Conservation (phyloP, 345 rosid genomes). For the Syzygium grande region DNA sequence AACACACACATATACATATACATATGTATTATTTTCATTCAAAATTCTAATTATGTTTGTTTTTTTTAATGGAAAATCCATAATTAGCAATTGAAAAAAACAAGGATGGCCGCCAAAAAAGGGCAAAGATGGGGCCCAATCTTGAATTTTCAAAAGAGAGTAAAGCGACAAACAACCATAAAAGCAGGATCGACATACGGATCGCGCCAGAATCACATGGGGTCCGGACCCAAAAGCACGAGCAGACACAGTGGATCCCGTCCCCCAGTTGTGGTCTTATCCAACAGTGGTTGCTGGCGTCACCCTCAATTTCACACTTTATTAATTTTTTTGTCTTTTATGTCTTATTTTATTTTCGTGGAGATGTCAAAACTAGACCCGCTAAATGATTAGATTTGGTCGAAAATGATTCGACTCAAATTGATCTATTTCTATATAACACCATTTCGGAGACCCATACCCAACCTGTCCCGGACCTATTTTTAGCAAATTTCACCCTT, state of each 20-base stretch:
- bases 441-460: no score
- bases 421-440: fast-evolving
- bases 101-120: not conserved
- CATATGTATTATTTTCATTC: not conserved
- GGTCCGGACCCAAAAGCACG: not conserved
- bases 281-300: constrained; percentile 6
- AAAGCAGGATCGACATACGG: not conserved
- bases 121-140: not conserved
- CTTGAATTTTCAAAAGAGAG: not conserved
- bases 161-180: not conserved
- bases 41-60: not conserved
- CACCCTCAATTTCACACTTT: not conserved
- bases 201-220: not conserved
- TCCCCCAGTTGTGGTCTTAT: constrained; percentile 7
- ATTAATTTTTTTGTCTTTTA: not conserved
- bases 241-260: not conserved
- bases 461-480: fast-evolving
- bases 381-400: fast-evolving
- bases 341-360: not conserved
- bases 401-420: no score
- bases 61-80: not conserved
- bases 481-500: no score
- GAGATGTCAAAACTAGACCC: no score
- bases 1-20: not conserved
- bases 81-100: not conserved